Evolutionary conservation across 2,329 filamentous ascomycete species (phyloP).

Genomic region (Dendryphion nanum): DNA sequence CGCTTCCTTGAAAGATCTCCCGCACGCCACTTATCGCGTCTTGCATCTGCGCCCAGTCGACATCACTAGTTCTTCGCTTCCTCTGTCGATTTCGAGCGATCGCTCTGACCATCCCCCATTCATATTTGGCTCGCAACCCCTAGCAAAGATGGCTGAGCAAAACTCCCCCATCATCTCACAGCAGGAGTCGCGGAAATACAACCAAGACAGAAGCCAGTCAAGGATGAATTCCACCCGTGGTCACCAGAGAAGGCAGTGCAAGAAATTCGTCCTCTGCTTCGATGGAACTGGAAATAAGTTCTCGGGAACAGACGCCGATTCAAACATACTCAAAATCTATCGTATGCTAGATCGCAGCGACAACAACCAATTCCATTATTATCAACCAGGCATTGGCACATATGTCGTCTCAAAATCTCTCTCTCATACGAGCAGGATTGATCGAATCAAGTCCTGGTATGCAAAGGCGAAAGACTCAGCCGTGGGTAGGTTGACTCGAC

Average conservation of each 20-base stretch:
- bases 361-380: constrained; percentile 53
- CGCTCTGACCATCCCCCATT: too few species aligned
- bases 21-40: too few species aligned
- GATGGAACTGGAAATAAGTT: constrained; percentile 46
- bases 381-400: constrained; percentile 63
- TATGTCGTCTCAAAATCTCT: constrained; percentile 64
- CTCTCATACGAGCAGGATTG: constrained; percentile 56
- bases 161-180: too few species aligned
- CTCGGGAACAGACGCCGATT: constrained; percentile 40
- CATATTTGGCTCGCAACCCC: too few species aligned
- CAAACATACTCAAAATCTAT: constrained; percentile 65
- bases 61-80: too few species aligned
- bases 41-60: too few species aligned
- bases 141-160: too few species aligned
- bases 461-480: constrained; percentile 75
- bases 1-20: too few species aligned
- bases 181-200: too few species aligned
- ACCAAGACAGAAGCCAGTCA: too few species aligned
- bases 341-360: constrained; percentile 66
- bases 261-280: constrained; percentile 54
- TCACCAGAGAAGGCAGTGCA: constrained; percentile 2
- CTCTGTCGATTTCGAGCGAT: too few species aligned
- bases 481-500: constrained; percentile 40
- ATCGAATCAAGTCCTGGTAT: constrained; percentile 65
- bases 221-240: too few species aligned